Evolutionary conservation across 352 stramenopile species (phyloP), one percentile per base, ranked within the genome.

Genomic region (Phytophthora crassamura): DNA sequence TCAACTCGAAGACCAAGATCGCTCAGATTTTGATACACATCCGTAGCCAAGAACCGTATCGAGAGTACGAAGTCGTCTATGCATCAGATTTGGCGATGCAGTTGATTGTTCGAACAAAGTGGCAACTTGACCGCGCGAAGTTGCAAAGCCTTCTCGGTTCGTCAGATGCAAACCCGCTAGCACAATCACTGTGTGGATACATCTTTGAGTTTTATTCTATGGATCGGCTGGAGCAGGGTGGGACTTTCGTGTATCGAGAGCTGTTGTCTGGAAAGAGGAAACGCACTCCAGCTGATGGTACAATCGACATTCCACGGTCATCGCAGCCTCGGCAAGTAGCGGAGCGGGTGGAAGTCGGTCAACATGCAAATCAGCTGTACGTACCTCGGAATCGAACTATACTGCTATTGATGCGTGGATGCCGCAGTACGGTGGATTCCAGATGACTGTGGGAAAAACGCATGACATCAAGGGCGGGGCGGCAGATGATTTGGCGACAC

Each of bases 21-120:
- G 34, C 59, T 45, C 74, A 80, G 38, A 70, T 39, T 42, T 34
- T 84, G 41, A 74, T 80, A 51, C 72, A 79, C 49, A 66, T 80
- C 35, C 56, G 38, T 25, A 79, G 68, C 43, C n/a, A 75, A 68
- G 39, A 64, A 48, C 68, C 72, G 8, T 83, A 68, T 53, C 46
- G 14, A 62, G 40, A 62, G 12, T 58, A 57, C 25, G 39, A 50
- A 38, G 71, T 76, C 48, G 47, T 35, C 2, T 80, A 76, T 67
- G 67, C 74, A 16, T 79, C 63, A 51, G 18, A 69, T 64, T 63
- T 71, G 43, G 69, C 66, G 16, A 53, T 84, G 64, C 57, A 68
- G 73, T 39, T 75, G 48, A 75, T 81, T 73, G 69, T 61, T 61
- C 61, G 45, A 60, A 53, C 55, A 16, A 77, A 74, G 61, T 75